These are phyloP conservation scores for Diplotaxis tenuifolia DNA, from an alignment of 345 rosid species.

Conservation along the genomic window DNA sequence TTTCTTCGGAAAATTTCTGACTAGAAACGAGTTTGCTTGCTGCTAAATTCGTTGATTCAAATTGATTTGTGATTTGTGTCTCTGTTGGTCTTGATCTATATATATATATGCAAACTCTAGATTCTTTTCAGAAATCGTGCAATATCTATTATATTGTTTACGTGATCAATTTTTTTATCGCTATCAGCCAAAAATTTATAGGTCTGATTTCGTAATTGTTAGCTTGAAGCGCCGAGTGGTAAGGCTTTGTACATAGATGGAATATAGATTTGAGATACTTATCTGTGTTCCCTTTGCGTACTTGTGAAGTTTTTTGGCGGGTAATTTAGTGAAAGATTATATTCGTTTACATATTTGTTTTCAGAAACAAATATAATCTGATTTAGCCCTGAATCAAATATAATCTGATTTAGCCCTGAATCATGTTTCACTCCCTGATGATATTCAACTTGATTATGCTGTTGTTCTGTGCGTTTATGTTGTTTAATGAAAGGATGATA, in stretches of 20 bases:
- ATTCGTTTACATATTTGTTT: background rate
- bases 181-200: background rate
- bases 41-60: background rate
- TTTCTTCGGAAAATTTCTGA: background rate
- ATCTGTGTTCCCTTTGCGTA: background rate
- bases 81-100: constrained; percentile 5
- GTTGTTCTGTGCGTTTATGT: background rate
- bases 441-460: background rate
- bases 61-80: constrained; percentile 2
- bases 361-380: background rate
- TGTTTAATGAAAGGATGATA: background rate
- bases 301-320: background rate
- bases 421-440: background rate
- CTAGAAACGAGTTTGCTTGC: background rate
- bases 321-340: background rate
- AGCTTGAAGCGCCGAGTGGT: background rate
- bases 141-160: background rate
- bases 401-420: background rate
- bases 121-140: background rate
- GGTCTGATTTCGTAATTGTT: background rate
- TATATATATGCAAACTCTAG: background rate
- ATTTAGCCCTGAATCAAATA: background rate
- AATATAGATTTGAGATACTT: background rate
- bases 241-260: background rate
- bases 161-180: background rate